Conservation (phyloP, 371 early-diverging fungal species). For the Mucor velutinosus region DNA sequence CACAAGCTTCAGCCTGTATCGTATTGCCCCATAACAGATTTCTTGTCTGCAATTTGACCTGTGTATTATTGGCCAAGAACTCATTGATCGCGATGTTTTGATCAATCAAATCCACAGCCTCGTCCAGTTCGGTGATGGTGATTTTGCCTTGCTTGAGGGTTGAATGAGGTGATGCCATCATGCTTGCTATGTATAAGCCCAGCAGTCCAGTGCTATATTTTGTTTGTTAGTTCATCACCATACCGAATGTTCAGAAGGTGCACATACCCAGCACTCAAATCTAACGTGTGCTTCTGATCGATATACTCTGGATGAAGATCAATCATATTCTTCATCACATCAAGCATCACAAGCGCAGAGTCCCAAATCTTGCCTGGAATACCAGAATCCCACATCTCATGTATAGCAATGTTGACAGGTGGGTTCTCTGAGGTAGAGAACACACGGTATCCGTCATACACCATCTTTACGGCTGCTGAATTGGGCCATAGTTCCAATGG, state of each 20-base stretch:
- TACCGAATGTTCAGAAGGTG: neutral
- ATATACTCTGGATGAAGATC: conserved; percentile 31
- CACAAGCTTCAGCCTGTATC: conserved; percentile 24
- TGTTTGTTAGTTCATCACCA: neutral
- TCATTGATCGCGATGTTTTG: conserved; percentile 43
- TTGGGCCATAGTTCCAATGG: conserved; percentile 38
- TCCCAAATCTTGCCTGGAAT: conserved; percentile 72
- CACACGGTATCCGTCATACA: conserved; percentile 39
- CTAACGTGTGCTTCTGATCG: conserved; percentile 47
- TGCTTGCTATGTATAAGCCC: conserved; percentile 51
- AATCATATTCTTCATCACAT: conserved; percentile 39
- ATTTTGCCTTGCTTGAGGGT: conserved; percentile 17
- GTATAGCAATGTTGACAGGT: conserved; percentile 40
- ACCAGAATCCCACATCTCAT: conserved; percentile 60
- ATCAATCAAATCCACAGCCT: conserved; percentile 51
- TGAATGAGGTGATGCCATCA: conserved; percentile 26
- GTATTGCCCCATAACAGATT: conserved; percentile 40
- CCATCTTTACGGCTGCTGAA: conserved; percentile 23
- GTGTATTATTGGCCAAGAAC: neutral
- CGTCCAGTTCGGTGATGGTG: conserved; percentile 58
- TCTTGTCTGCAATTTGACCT: conserved; percentile 15
- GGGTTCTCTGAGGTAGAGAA: conserved; percentile 18
- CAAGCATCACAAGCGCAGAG: conserved; percentile 57
- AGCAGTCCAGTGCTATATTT: conserved; percentile 54
- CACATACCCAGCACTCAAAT: conserved; percentile 60